Evolutionary conservation across 108 stramenopile genomes (phyloP).

Genomic region (Fragilariopsis cylindrus): DNA sequence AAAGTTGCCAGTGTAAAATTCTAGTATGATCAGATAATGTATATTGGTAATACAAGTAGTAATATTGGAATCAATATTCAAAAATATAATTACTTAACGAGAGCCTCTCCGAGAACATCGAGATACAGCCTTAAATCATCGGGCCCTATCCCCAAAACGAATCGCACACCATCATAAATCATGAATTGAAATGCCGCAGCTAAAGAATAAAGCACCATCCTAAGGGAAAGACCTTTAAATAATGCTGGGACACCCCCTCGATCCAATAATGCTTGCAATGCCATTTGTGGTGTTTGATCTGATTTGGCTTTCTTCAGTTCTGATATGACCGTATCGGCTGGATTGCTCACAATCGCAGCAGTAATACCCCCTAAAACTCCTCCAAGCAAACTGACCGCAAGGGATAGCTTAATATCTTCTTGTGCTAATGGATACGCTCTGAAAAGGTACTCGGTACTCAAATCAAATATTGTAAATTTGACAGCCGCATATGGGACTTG

Average conservation of each 20-base stretch:
- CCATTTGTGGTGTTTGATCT: slow-evolving; percentile 50
- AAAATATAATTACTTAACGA: background rate
- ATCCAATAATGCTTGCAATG: slow-evolving; percentile 40
- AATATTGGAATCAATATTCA: too few relatives aligned
- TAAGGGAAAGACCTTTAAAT: slow-evolving; percentile 51
- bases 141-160: slow-evolving; percentile 65
- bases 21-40: too few relatives aligned
- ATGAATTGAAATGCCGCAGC: slow-evolving; percentile 68
- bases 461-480: slow-evolving; percentile 72
- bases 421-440: slow-evolving; percentile 56
- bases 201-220: slow-evolving; percentile 69
- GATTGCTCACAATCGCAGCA: slow-evolving; percentile 67
- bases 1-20: too few relatives aligned
- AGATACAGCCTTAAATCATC: slow-evolving; percentile 79
- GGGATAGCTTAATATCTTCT: slow-evolving; percentile 68
- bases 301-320: slow-evolving; percentile 77
- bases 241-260: slow-evolving; percentile 47
- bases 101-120: slow-evolving; percentile 67
- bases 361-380: slow-evolving; percentile 67
- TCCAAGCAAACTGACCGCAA: slow-evolving; percentile 63
- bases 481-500: slow-evolving; percentile 52
- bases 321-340: slow-evolving; percentile 59
- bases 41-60: too few relatives aligned
- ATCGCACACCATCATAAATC: slow-evolving; percentile 68
- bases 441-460: slow-evolving; percentile 59